Evolutionary conservation across 2,329 filamentous ascomycete species (phyloP), one percentile per base, ranked within the genome.

Genomic region (Arthroderma sp.): DNA sequence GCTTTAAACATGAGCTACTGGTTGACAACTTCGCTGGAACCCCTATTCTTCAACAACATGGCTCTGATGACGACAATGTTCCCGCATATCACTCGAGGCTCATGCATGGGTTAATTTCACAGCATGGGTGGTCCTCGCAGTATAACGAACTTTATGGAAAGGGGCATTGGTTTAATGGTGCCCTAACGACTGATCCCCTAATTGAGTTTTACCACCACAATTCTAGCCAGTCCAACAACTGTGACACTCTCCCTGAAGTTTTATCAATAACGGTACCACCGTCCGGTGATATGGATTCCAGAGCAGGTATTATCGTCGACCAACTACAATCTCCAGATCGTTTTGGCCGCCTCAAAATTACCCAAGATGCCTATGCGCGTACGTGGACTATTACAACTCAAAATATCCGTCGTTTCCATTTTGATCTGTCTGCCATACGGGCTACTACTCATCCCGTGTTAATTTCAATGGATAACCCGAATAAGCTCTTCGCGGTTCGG

Each of bases 21-120:
- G 57, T 71, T 44, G 57, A 63, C 2, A 78, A 78, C 48, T 57
- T 67, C 10, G 63, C 62, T 33, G 72, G 68, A 6, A 72, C 77
- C 28, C 71, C 71, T 1, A 63, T 78, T 3, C 55, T 74, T 32
- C 71, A 75, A 50, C 74, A 78, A 49, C 75, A 79, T 55, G 74
- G 75, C 4, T 62, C 65, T 29, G 53, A 60, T 6, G 75, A 78
- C 52, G 72, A 75, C 50, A 79, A 78, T 52, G 75, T 79, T 3
- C 75, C 75, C 0, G 61, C 66, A 4, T 78, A 74, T 51, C 69
- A 78, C 55, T 77, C 74, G 4, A 64, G 75, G 6, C 57, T 75
- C 6, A 69, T 78, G 57, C 65, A 67, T 38, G 66, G 72, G 47
- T 60, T 74, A 36, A 56, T 74, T 8, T 60, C 60, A 22, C 62